Evolutionary conservation across 2,329 filamentous ascomycete species (phyloP), one percentile per base, ranked within the genome.

Genomic region (Fusarium pininemorale): DNA sequence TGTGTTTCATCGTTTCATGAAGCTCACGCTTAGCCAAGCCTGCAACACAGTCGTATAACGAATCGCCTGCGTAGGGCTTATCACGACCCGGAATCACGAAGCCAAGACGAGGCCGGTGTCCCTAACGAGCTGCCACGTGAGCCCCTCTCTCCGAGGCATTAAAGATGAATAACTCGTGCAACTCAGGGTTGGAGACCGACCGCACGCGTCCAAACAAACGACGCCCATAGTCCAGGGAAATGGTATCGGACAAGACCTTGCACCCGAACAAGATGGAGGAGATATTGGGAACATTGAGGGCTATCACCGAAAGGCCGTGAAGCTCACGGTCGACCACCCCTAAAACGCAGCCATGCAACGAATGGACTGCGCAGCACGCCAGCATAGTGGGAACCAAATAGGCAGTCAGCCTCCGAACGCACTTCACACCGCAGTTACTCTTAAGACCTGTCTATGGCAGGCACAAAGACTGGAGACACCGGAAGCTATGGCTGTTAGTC

Each of bases 51-150:
- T 16, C 35, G 35, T 37, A 37, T 37, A 9, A 37, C 8, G 35
- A 37, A 37, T 37, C 5, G 35, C 1, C 16, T 37, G 35, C 4
- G 9, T 16, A 18, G 9, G 35, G 35, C 35, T 37, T 37, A 18
- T 4, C 35, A 18, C 9, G 35, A 5, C 35, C 35, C 35, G 16
- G 16, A 37, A 37, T 37, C 35, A 18, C 35, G 2, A 18, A 37
- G 35, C 9, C 35, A 6, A 37, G 35, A 37, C 15, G 35, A 37
- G 15, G 35, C 35, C 4, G 41, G n/a, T 7, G 2, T 7, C n/a
- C n/a, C 15, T 6, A 1, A 11, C 6, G 5, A 24, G 41, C n/a
- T 24, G 4, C 1, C 2, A 44, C 11, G 6, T 18, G 9, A 2
- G 41, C n/a, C n/a, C 41, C 3, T 44, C n/a, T 44, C n/a, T 24